Evolutionary conservation across 1,284 basidiomycete species (phyloP).

Genomic region (Tremellales sp.): DNA sequence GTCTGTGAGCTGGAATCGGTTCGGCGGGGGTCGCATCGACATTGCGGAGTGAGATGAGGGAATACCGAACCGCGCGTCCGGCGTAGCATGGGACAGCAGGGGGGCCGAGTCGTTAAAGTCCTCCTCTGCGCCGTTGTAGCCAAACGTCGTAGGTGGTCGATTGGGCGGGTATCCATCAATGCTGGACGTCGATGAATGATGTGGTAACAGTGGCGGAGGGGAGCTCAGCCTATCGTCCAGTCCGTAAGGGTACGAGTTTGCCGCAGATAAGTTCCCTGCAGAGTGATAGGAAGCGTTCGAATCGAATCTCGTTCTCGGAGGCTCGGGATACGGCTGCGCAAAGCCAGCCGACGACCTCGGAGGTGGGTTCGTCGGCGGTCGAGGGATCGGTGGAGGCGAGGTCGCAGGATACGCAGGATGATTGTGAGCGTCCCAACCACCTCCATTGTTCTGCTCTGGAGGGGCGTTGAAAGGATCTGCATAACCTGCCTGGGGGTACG

Average conservation of each 20-base stretch:
- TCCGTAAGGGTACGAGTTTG: conserved; percentile 18
- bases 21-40: conserved; percentile 12
- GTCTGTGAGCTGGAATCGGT: conserved; percentile 30
- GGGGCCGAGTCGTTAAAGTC: conserved; percentile 41
- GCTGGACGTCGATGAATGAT: conserved; percentile 20
- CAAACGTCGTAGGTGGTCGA: conserved; percentile 10
- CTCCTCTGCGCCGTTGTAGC: conserved; percentile 16
- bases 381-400: conserved; percentile 7
- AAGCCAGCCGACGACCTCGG: too few species aligned
- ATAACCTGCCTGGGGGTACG: conserved; percentile 2
- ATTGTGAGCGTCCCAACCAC: conserved; percentile 9
- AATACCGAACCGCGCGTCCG: conserved; percentile 30
- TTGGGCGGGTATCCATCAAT: conserved; percentile 5
- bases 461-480: conserved; percentile 15
- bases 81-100: conserved; percentile 30
- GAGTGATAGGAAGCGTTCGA: conserved; percentile 19
- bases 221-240: conserved; percentile 31
- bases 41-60: conserved; percentile 12
- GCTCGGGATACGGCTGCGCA: too few species aligned
- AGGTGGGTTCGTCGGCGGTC: conserved; percentile 9
- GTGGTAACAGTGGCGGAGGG: conserved; percentile 35
- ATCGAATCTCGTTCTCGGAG: conserved; percentile 19
- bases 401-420: conserved; percentile 16
- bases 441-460: conserved; percentile 4
- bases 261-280: background rate